A percentile compares a stretch with the other conserved stretches of the same genome.
These are phyloP conservation scores for Ophiostoma angusticollis DNA, from an alignment of 2,329 filamentous ascomycete species.

Conservation along the genomic window DNA sequence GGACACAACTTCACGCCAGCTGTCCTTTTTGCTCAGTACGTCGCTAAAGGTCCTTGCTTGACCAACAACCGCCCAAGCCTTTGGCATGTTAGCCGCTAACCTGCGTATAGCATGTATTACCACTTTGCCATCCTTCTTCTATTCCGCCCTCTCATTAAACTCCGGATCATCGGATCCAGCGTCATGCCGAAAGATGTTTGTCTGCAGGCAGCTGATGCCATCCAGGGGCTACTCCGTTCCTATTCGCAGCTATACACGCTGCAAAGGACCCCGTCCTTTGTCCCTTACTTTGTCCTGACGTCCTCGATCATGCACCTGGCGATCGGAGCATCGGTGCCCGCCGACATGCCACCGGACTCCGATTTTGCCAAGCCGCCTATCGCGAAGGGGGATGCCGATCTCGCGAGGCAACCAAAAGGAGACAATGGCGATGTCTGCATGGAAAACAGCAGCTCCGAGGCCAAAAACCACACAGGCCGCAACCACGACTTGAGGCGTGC, in stretches of 20 bases:
- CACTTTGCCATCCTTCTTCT: constrained; percentile 59
- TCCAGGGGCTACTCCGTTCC: constrained; percentile 41
- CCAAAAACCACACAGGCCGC: background rate
- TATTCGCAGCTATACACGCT: constrained; percentile 47
- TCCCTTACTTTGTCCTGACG: constrained; percentile 49
- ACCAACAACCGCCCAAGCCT: too few relatives aligned
- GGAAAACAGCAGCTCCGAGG: background rate
- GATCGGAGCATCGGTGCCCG: constrained; percentile 29
- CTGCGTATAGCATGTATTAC: constrained; percentile 48
- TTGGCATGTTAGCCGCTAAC: background rate
- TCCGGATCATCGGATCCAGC: constrained; percentile 48
- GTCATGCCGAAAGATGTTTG: constrained; percentile 54
- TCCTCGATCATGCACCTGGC: constrained; percentile 49
- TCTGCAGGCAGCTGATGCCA: constrained; percentile 46
- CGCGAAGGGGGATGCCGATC: background rate
- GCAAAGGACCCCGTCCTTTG: constrained; percentile 45
- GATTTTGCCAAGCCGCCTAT: constrained; percentile 1
- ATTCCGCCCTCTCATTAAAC: constrained; percentile 58
- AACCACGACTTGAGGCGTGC: background rate
- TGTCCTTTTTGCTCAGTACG: constrained; percentile 62
- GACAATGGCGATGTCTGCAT: background rate
- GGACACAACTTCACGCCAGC: constrained; percentile 60
- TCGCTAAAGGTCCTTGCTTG: too few relatives aligned
- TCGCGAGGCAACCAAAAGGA: background rate
- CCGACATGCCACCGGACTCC: constrained; percentile 1